These are phyloP conservation scores for Rusavskia elegans DNA, from an alignment of 495 filamentous ascomycete species.

Conservation along the genomic window DNA sequence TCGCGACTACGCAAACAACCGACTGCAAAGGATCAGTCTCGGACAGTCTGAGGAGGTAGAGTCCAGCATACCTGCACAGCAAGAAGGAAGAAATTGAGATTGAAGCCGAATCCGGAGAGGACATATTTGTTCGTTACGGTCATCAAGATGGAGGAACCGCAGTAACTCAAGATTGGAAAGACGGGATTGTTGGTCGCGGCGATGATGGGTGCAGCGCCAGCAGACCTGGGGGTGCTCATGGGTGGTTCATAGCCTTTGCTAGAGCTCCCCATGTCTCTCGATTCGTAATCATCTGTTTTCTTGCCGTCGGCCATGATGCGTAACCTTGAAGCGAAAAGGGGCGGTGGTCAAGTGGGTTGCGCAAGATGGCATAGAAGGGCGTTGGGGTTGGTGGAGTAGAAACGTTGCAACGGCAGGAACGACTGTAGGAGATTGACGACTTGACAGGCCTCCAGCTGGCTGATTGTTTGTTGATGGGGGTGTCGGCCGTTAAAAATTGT, in stretches of 20 bases:
- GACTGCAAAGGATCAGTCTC: conserved; percentile 36
- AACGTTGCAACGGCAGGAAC: not conserved
- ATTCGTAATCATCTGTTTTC: conserved; percentile 71
- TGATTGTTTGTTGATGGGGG: too few relatives aligned
- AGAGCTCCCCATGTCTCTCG: conserved; percentile 42
- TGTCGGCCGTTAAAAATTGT: too few relatives aligned
- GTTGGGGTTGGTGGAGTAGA: not conserved
- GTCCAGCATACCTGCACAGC: conserved; percentile 61
- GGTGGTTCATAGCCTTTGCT: conserved; percentile 35
- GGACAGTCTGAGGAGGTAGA: not conserved
- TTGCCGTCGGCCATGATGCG: conserved; percentile 58
- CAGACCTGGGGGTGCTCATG: conserved; percentile 13
- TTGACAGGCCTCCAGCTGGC: not conserved
- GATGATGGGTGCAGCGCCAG: conserved; percentile 13
- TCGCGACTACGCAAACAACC: conserved; percentile 78
- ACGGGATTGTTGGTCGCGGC: conserved; percentile 51
- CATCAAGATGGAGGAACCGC: conserved; percentile 91
- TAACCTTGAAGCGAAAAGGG: not conserved
- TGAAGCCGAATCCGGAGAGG: conserved; percentile 77
- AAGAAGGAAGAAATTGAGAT: conserved; percentile 92
- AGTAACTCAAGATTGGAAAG: conserved; percentile 78
- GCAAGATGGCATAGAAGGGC: not conserved
- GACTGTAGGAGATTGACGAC: not conserved
- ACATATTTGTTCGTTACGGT: conserved; percentile 99
- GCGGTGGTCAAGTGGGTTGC: not conserved